Evolutionary conservation across 116 monocot species (phyloP).

Genomic region (Dioscorea cayenensis): DNA sequence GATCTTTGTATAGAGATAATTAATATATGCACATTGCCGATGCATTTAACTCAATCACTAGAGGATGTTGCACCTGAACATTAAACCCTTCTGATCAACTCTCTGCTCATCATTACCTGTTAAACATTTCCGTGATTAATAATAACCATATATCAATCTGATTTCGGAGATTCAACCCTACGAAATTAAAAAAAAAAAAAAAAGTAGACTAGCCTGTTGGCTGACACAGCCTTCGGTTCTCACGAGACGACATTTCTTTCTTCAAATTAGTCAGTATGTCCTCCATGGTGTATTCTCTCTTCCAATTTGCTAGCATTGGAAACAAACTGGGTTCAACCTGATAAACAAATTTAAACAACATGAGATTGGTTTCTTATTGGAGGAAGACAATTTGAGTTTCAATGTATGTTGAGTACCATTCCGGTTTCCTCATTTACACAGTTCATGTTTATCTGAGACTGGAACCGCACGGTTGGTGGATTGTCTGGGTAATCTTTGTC

Average conservation of each 20-base stretch:
- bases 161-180: background rate
- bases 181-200: background rate
- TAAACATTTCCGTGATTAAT: background rate
- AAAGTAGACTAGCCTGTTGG: conserved; percentile 22
- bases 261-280: conserved; percentile 41
- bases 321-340: conserved; percentile 47
- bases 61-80: conserved; percentile 1
- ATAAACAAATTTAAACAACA: background rate
- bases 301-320: conserved; percentile 53
- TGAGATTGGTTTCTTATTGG: background rate
- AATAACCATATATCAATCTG: background rate
- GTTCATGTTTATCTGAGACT: background rate
- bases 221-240: conserved; percentile 40
- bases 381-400: background rate
- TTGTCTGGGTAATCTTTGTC: background rate
- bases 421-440: background rate
- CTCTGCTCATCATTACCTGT: conserved; percentile 1
- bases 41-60: background rate
- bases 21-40: background rate
- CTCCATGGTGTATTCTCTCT: conserved; percentile 59
- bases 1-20: background rate
- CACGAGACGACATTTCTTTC: conserved; percentile 57
- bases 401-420: background rate
- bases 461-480: background rate
- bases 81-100: background rate